Evolutionary conservation across 192 early-diverging fungal species (phyloP).

Genomic region (Coemansia sp.): DNA sequence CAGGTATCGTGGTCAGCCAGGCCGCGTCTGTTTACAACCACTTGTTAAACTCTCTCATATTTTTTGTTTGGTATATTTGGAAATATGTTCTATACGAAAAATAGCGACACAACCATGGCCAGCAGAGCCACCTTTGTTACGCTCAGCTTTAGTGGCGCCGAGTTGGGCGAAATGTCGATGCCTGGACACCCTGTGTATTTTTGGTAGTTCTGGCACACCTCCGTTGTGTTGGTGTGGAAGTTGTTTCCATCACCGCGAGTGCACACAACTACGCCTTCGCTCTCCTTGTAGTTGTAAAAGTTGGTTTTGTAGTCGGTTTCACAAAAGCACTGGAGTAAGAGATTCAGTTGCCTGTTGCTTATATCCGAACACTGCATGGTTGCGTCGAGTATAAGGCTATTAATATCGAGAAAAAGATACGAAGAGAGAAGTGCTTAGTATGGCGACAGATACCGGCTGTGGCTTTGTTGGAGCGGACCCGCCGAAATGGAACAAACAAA

Average conservation of each 20-base stretch:
- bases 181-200: constrained; percentile 34
- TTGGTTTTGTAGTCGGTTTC: constrained; percentile 48
- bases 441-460: background rate
- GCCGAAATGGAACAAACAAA: background rate
- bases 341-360: constrained; percentile 29
- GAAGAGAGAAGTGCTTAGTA: background rate
- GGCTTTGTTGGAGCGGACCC: background rate
- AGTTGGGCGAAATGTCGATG: constrained; percentile 30
- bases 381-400: background rate
- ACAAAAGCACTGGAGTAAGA: constrained; percentile 52
- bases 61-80: background rate
- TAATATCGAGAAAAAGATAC: background rate
- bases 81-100: constrained; percentile 15
- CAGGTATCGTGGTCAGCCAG: constrained; percentile 34
- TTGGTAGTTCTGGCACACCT: constrained; percentile 45
- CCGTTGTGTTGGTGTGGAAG: constrained; percentile 14
- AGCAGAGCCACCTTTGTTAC: constrained; percentile 38
- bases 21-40: constrained; percentile 3
- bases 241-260: constrained; percentile 38
- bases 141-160: constrained; percentile 6
- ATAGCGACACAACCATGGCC: constrained; percentile 26
- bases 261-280: constrained; percentile 29
- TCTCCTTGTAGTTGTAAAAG: constrained; percentile 26
- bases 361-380: constrained; percentile 45
- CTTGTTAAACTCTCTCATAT: background rate